phyloP scores from a whole-genome alignment of 495 filamentous ascomycete species.

The Hypoxylon fragiforme region DNA sequence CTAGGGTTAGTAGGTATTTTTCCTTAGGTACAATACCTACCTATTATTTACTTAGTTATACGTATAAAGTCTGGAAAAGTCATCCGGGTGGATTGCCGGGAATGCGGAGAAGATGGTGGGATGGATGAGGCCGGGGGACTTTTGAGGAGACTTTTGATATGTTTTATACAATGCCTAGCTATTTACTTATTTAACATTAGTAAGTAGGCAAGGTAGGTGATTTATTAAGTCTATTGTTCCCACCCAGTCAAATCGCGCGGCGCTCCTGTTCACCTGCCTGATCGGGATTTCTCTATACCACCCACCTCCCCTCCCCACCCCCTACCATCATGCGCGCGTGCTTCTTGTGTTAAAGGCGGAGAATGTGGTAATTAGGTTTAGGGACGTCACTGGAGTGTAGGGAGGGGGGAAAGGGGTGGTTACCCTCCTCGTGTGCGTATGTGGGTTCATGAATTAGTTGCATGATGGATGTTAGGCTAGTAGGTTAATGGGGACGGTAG shows the following conservation, averaged over 20 bases:
- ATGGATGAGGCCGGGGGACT: no score
- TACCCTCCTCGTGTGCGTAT: no score
- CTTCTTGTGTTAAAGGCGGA: constrained; percentile 4
- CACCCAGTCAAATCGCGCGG: constrained; percentile 20
- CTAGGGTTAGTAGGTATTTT: no score
- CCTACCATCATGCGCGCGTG: constrained; percentile 14
- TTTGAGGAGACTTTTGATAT: no score
- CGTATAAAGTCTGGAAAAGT: neutral
- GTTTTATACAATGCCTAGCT: no score
- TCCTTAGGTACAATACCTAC: neutral
- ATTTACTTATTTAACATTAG: no score
- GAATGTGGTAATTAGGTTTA: no score
- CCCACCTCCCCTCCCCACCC: neutral
- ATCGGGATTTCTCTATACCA: constrained; percentile 4
- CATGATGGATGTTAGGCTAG: no score
- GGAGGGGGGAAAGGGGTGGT: neutral
- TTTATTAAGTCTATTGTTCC: neutral
- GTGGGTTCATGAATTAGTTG: no score
- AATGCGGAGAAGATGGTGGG: neutral
- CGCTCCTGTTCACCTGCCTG: constrained; percentile 27
- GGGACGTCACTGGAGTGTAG: no score
- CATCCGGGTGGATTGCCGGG: neutral
- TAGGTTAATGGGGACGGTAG: constrained; percentile 5
- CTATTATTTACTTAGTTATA: no score
- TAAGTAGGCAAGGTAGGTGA: no score